Evolutionary conservation across 2,329 filamentous ascomycete species (phyloP), one percentile per base, ranked within the genome.

Genomic region (Penicillium hesseltinei): DNA sequence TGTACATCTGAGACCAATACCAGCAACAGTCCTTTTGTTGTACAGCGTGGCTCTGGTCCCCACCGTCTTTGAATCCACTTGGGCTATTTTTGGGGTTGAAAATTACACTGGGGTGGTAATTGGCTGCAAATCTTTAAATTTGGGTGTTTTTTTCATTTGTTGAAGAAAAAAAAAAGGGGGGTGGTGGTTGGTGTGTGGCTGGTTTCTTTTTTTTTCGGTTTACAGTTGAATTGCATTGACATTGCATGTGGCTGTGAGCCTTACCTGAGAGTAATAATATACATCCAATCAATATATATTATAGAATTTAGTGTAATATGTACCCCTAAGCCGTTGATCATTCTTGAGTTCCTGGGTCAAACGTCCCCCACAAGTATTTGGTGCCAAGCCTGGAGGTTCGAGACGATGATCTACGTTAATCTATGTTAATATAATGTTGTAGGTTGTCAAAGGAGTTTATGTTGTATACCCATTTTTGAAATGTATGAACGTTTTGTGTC

Each of bases 51-150:
- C 47, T 15, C 19, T 31, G 29, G 51, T 53, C 57, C 52, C 62
- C 62, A 64, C 63, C 21, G 39, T 27, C 31, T 51, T 55, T 31
- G 33, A 56, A 57, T 48, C 57, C 59, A 62, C 44, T 44, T 33
- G 33, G 57, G 46, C 64, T 66, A 66, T 66, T 66, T 66, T 66
- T 66, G 63, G 54, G 36, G 19, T 17, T 59, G 31, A 51, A 56
- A 57, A 56, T 48, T 47, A 49, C 47, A 38, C 25, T 11, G 38
- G 17, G 27, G 27, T 46, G 45, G 48, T 51, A 51, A 51, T 51
- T 48, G 5, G 29, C 17, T 46, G 45, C 36, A 42, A 44, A 38
- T 39, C 29, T 40, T 42, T 31, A 49, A 31, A n/a, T 42, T 42
- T 27, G 29, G 29, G 4, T 10, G 39, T 52, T 44, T 52, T 52